A percentile compares a stretch with the other conserved stretches of the same genome.
Conservation (phyloP, 1,284 basidiomycete genomes). For the Trichosporon sp. region DNA sequence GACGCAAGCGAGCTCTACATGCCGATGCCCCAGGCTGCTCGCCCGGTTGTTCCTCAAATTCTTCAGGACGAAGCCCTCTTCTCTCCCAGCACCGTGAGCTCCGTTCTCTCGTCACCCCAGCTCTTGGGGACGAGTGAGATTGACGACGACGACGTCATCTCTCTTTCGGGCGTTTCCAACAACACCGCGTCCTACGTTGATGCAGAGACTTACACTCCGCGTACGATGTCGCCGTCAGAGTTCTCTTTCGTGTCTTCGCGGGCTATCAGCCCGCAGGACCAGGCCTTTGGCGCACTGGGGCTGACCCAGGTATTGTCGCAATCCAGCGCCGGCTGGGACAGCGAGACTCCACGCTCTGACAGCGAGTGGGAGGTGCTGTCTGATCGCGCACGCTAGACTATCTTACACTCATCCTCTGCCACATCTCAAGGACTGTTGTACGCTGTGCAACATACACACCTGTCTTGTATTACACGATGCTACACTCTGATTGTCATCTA, state of each 20-base stretch:
- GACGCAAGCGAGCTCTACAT: not conserved
- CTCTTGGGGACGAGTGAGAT: not conserved
- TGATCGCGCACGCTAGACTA: conserved; percentile 3
- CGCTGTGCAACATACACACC: not conserved
- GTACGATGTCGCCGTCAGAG: conserved; percentile 1
- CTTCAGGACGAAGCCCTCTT: not conserved
- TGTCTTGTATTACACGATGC: not conserved
- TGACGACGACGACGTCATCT: conserved; percentile 14
- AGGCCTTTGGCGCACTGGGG: not conserved
- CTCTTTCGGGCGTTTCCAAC: conserved; percentile 7
- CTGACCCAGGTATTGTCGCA: not conserved
- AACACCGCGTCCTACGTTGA: conserved; percentile 13
- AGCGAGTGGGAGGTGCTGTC: conserved; percentile 17
- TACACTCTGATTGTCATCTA: not conserved
- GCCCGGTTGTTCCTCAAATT: not conserved
- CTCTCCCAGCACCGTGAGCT: not conserved
- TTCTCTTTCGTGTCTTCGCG: not conserved
- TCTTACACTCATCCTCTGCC: no score
- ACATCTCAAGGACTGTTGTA: not conserved
- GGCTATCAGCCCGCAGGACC: not conserved
- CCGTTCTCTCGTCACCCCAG: conserved; percentile 3
- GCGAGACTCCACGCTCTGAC: not conserved
- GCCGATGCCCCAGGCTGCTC: not conserved
- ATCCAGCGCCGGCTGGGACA: not conserved
- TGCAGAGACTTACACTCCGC: conserved; percentile 19